Conservation (phyloP, 306 rosid species). For the Glycyrrhiza uralensis region DNA sequence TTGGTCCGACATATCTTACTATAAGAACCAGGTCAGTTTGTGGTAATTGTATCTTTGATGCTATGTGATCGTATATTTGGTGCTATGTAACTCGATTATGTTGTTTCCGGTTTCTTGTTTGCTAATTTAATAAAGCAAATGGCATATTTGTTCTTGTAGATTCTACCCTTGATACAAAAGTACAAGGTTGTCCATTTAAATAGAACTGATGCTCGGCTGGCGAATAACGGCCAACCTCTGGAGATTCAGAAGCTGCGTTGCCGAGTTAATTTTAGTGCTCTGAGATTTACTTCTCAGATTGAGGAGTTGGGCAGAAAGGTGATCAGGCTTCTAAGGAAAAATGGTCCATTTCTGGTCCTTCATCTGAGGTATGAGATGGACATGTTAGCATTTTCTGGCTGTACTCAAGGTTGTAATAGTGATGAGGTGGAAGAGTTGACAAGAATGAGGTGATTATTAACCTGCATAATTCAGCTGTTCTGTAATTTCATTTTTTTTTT, state of each 20-base stretch:
- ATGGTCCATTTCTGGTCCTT: slow-evolving; percentile 89
- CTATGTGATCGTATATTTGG: not conserved
- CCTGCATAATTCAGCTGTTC: slow-evolving; percentile 12
- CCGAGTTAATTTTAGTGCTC: slow-evolving; percentile 86
- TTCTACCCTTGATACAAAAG: slow-evolving; percentile 85
- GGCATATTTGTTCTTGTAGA: slow-evolving; percentile 38
- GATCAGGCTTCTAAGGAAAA: slow-evolving; percentile 66
- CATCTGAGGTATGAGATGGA: slow-evolving; percentile 99
- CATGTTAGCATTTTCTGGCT: slow-evolving; percentile 99
- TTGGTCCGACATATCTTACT: slow-evolving; percentile 96
- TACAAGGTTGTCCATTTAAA: slow-evolving; percentile 91
- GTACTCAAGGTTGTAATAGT: slow-evolving; percentile 85
- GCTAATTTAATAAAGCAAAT: slow-evolving; percentile 15
- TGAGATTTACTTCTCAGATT: slow-evolving; percentile 91
- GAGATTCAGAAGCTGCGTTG: slow-evolving; percentile 92
- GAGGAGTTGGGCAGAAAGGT: slow-evolving; percentile 93
- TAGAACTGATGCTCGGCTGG: slow-evolving; percentile 92
- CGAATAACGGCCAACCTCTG: slow-evolving; percentile 84
- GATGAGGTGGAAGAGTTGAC: slow-evolving; percentile 97
- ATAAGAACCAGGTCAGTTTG: slow-evolving; percentile 70
- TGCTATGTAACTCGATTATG: not conserved
- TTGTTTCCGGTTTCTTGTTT: slow-evolving; percentile 5
- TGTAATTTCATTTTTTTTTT: not conserved
- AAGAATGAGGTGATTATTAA: slow-evolving; percentile 77
- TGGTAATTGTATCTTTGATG: not conserved